These are phyloP conservation scores for Polymyxa betae DNA, from an alignment of 208 protist genomes.

Conservation along the genomic window DNA sequence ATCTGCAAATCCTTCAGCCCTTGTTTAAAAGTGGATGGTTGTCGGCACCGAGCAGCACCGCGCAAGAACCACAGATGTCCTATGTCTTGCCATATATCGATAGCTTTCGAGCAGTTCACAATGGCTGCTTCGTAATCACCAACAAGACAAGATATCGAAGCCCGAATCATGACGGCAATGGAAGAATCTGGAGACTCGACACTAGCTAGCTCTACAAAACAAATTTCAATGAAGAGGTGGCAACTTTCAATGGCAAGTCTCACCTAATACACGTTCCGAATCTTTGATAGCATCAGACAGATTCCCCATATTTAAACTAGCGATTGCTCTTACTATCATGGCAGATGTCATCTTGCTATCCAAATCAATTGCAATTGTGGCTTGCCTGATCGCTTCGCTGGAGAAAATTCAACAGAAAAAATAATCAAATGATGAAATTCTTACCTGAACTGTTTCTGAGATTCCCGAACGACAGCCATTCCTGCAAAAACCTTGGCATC, in stretches of 20 bases:
- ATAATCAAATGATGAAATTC: background rate
- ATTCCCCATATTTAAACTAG: background rate
- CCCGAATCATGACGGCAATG: background rate
- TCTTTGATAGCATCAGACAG: background rate
- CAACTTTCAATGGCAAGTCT: background rate
- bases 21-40: background rate
- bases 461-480: background rate
- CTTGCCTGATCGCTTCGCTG: background rate
- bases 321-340: background rate
- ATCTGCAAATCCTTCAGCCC: background rate
- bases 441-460: background rate
- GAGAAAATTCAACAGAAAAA: background rate
- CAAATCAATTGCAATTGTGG: background rate
- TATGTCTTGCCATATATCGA: background rate
- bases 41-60: background rate
- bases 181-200: background rate
- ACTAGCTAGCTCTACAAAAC: background rate
- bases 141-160: background rate
- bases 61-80: slow-evolving; percentile 19
- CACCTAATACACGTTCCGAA: background rate
- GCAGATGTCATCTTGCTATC: background rate
- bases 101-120: background rate
- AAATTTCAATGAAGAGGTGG: background rate
- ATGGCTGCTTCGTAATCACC: slow-evolving; percentile 1
- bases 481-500: background rate